These are phyloP conservation scores for Fusarium sp. DNA, from an alignment of 2,329 filamentous ascomycete genomes.

Conservation along the genomic window DNA sequence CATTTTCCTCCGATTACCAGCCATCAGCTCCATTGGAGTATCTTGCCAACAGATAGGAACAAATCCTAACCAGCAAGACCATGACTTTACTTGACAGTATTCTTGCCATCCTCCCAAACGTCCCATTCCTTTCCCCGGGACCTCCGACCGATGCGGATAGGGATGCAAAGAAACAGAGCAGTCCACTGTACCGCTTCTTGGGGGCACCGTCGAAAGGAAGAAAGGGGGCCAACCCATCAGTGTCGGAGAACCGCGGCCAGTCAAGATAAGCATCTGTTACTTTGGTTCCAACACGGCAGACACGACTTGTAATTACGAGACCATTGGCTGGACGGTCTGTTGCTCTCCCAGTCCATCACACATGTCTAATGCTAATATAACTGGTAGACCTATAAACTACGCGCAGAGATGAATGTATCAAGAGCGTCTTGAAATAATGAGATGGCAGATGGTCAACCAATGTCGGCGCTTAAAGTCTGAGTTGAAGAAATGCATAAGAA, in stretches of 20 bases:
- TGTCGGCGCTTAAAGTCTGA: no score
- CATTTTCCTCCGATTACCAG: no score
- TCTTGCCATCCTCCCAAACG: neutral
- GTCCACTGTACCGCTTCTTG: neutral
- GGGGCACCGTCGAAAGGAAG: neutral
- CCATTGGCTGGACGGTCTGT: neutral
- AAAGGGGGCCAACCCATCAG: neutral
- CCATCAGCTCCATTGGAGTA: neutral
- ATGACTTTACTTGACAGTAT: neutral
- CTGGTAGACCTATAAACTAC: no score
- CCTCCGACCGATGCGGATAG: rapidly evolving
- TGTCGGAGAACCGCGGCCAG: no score
- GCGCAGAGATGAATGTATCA: no score
- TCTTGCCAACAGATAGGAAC: rapidly evolving
- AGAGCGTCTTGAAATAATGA: no score
- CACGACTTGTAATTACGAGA: neutral
- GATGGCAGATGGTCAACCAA: no score
- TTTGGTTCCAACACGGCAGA: no score
- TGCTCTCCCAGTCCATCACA: no score
- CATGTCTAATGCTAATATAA: no score
- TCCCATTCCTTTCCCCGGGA: neutral
- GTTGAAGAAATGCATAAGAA: no score
- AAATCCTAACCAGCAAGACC: rapidly evolving
- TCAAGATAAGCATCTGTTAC: no score
- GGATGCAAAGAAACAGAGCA: neutral